Evolutionary conservation across 208 protist species (phyloP), one percentile per base, ranked within the genome.

Genomic region (Wallacemonas sp.): DNA sequence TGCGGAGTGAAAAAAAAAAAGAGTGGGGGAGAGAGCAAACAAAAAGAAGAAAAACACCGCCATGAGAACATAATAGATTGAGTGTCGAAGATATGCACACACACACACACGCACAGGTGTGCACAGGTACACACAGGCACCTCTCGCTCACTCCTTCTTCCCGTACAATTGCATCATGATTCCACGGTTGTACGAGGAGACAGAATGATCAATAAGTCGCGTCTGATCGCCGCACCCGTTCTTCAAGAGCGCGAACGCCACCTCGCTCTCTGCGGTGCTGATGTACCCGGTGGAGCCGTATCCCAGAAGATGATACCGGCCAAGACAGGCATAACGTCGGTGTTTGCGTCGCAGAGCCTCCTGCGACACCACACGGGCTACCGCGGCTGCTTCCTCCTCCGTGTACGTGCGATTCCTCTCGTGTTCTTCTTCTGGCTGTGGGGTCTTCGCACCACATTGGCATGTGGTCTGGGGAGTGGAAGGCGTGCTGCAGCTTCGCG

Each of bases 301-400:
- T 31, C 74, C 62, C 24, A 94, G 38, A 55, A 94, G 88, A 55
- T 94, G 84, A 53, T 83, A 93, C n/a, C 75, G 72, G 5, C 86
- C 86, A 33, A 94, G 87, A 49, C 81, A 86, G 21, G 80, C 72
- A 49, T 84, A 89, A 53, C 77, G 74, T 33, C 87, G 81, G 49
- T 90, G 79, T 56, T 77, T 22, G 49, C 79, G 68, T 14, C 65
- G 62, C 17, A 27, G 1, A 9, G 22, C 31, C 24, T 54, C 58
- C 30, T 36, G 63, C 30, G 42, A 49, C 38, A 77, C 27, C 39
- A 42, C 77, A 15, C 9, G 39, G 11, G 56, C 62, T 30, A 59
- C 26, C 17, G 46, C 46, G 2, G 38, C 21, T 28, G 46, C 55
- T 39, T 75, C 70, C 34, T 77, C 69, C 12, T 72, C 75, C 26